A percentile compares a stretch with the other conserved stretches of the same genome.
phyloP scores from a whole-genome alignment of 805 yeast species.

The Cephaloascus fragrans region DNA sequence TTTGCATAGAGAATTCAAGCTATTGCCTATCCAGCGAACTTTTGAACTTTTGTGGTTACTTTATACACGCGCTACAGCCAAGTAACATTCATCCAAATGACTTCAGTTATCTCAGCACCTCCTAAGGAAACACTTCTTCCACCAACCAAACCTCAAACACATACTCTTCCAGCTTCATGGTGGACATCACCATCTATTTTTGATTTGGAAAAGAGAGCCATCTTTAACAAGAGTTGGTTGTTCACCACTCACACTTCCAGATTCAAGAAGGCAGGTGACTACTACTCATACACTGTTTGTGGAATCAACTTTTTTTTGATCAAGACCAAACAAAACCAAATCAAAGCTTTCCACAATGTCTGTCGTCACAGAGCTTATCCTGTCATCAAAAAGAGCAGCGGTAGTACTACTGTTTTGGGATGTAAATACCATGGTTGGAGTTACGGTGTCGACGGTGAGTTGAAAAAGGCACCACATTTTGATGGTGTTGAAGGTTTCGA shows the following conservation, averaged over 20 bases:
- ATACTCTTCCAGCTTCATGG: constrained; percentile 59
- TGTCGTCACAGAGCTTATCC: constrained; percentile 63
- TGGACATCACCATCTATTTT: constrained; percentile 52
- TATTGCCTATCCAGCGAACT: too few relatives aligned
- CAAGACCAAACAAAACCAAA: constrained; percentile 38
- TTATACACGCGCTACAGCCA: too few relatives aligned
- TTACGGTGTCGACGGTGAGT: constrained; percentile 48
- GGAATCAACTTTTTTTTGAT: constrained; percentile 50
- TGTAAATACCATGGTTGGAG: constrained; percentile 63
- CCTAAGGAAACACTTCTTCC: too few relatives aligned
- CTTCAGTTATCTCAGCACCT: constrained; percentile 10
- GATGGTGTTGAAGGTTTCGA: constrained; percentile 49
- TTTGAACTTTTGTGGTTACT: too few relatives aligned
- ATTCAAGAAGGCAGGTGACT: constrained; percentile 49
- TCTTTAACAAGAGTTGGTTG: constrained; percentile 49
- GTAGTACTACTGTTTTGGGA: constrained; percentile 47
- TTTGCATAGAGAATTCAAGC: too few relatives aligned
- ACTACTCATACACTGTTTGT: constrained; percentile 36
- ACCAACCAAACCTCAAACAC: constrained; percentile 24
- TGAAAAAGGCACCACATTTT: constrained; percentile 55
- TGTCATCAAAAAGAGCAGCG: constrained; percentile 46
- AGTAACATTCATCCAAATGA: background rate
- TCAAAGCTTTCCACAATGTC: constrained; percentile 54
- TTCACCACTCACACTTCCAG: constrained; percentile 42
- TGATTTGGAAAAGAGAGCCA: constrained; percentile 48